A percentile compares a stretch with the other conserved stretches of the same genome.
Evolutionary conservation across 2,329 filamentous ascomycete species (phyloP).

Genomic region (Epichloe glyceriae): DNA sequence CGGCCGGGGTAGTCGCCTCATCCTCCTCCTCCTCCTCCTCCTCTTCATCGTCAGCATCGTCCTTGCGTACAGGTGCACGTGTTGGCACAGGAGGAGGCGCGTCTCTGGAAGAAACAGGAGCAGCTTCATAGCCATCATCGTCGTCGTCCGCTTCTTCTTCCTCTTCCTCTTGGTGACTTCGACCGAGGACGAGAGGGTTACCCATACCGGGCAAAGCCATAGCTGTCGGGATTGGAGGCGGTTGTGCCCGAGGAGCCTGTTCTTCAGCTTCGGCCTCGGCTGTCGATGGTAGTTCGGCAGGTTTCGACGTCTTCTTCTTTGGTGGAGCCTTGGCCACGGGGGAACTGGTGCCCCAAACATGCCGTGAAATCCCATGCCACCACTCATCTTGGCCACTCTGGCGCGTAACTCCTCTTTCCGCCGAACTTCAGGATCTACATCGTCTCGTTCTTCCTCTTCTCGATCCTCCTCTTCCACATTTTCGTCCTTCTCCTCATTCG

Average conservation of each 20-base stretch:
- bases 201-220: constrained; percentile 64
- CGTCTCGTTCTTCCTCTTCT: constrained; percentile 68
- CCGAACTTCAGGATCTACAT: constrained; percentile 75
- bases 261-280: constrained; percentile 32
- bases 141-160: constrained; percentile 8
- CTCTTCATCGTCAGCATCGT: constrained; percentile 16
- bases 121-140: not conserved
- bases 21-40: constrained; percentile 25
- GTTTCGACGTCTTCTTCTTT: constrained; percentile 36
- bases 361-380: constrained; percentile 90
- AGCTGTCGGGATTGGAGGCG: constrained; percentile 44
- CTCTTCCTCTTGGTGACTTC: constrained; percentile 24
- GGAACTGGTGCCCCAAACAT: constrained; percentile 73
- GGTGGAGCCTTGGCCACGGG: constrained; percentile 36
- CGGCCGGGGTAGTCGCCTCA: constrained; percentile 22
- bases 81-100: constrained; percentile 19
- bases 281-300: constrained; percentile 21
- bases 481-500: constrained; percentile 47
- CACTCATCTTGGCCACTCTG: constrained; percentile 97
- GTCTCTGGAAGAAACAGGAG: constrained; percentile 11
- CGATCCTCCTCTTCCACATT: constrained; percentile 44
- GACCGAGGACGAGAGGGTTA: constrained; percentile 34
- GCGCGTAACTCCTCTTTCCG: constrained; percentile 81
- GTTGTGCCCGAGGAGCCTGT: constrained; percentile 23
- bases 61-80: constrained; percentile 5